phyloP scores from a whole-genome alignment of 1,284 basidiomycete species.

The Tilletiaria anomala region DNA sequence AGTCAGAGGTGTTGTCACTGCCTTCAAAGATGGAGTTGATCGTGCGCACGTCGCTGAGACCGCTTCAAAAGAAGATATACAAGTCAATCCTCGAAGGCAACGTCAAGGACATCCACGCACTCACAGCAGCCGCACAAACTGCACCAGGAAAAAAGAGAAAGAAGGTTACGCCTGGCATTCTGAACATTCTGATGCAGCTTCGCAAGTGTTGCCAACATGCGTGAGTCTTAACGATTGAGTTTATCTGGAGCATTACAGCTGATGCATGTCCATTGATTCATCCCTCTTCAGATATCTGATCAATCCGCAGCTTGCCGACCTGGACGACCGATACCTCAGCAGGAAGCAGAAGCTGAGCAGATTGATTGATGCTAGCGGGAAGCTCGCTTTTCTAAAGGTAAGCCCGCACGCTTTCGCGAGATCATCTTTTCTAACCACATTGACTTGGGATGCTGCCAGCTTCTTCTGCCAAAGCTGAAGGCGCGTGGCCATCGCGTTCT shows the following conservation, averaged over 20 bases:
- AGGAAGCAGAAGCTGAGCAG: slow-evolving; percentile 66
- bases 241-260: too few relatives aligned
- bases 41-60: slow-evolving; percentile 75
- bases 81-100: slow-evolving; percentile 41
- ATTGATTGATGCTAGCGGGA: slow-evolving; percentile 69
- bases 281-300: slow-evolving; percentile 54
- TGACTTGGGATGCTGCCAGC: slow-evolving; percentile 5
- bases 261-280: too few relatives aligned
- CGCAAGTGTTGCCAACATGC: slow-evolving; percentile 31
- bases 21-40: slow-evolving; percentile 70
- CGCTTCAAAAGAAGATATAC: slow-evolving; percentile 77
- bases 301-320: slow-evolving; percentile 57
- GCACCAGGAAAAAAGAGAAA: too few relatives aligned
- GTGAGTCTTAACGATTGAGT: too few relatives aligned
- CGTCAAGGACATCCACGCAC: slow-evolving; percentile 21
- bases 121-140: too few relatives aligned
- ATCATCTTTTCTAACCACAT: neutral
- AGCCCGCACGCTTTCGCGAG: neutral
- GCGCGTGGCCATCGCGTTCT: slow-evolving; percentile 33
- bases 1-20: slow-evolving; percentile 81
- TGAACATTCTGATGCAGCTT: slow-evolving; percentile 32
- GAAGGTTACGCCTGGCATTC: slow-evolving; percentile 1
- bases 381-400: slow-evolving; percentile 42
- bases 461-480: slow-evolving; percentile 37
- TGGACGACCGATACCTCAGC: slow-evolving; percentile 45